Evolutionary conservation across 2,329 filamentous ascomycete genomes (phyloP), one percentile per base, ranked within the genome.

Genomic region (Xylariaceae sp.): DNA sequence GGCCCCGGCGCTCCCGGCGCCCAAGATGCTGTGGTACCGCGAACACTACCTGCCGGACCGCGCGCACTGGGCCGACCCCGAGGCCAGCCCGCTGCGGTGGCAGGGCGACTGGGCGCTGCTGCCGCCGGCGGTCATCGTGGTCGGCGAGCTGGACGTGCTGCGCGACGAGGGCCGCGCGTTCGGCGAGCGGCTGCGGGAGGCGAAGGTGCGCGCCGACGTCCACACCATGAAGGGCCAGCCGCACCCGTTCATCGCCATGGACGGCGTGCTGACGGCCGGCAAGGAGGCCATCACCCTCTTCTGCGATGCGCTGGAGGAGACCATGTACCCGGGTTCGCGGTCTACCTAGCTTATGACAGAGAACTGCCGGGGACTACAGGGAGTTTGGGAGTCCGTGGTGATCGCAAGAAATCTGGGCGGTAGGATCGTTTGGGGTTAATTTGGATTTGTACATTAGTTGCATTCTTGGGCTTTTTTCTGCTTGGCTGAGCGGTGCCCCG

Each of bases 1-100:
- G 45, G 62, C 65, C 0, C 64, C 71, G 1, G 68, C 71, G 0
- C 58, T 77, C 2, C 67, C 72, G 0, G 69, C 71, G 0, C 56
- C 56, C 3, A 76, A 77, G 51, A 77, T 77, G 73, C 49, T 72
- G 31, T 77, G 74, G 73, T 78, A 74, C 46, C 60, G 73, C n/a
- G 48, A 63, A 13, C 68, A 73, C 48, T 77, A 77, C 51, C 60
- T 78, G 2, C 71, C 72, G 0, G 55, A 68, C 26, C 36, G 58
- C 16, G 47, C 46, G 2, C 61, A 66, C 33, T 66, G 69, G 62
- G 44, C 48, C 3, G 56, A 72, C 21, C 65, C 68, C 0, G 71
- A 76, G 47, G 70, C 73, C 0, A 75, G 68, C 29, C 70, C 70
- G 3, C 47, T 77, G 30, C 58, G 77, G 14, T 72, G 68, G 53